These are phyloP conservation scores for Termitomyces eurrhizus DNA, from an alignment of 768 basidiomycete genomes.

Conservation along the genomic window DNA sequence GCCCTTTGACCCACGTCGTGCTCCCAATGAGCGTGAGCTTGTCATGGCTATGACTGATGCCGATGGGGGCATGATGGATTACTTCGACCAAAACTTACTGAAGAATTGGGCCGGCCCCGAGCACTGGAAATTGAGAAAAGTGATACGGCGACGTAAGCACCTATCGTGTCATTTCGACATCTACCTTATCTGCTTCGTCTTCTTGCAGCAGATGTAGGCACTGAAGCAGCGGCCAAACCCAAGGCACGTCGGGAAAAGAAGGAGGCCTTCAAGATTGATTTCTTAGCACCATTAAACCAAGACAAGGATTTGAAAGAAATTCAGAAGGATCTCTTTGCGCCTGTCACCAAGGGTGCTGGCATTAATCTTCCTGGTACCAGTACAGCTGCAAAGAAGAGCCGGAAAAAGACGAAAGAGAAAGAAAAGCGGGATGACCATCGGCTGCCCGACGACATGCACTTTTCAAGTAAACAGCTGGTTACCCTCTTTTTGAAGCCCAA, in stretches of 20 bases:
- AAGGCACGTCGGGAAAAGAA: conserved; percentile 66
- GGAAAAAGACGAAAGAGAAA: conserved; percentile 47
- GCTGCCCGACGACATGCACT: conserved; percentile 97
- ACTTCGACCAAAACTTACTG: conserved; percentile 81
- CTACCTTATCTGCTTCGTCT: not conserved
- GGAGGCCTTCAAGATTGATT: conserved; percentile 81
- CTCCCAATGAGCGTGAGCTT: conserved; percentile 73
- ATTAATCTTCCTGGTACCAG: conserved; percentile 65
- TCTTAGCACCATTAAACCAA: conserved; percentile 50
- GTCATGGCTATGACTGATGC: conserved; percentile 79
- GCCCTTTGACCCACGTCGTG: conserved; percentile 83
- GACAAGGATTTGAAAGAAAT: conserved; percentile 59
- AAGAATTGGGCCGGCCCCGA: conserved; percentile 99
- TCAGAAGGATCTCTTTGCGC: conserved; percentile 72
- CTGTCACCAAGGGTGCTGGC: conserved; percentile 64
- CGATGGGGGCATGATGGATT: conserved; percentile 68
- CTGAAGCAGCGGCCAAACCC: conserved; percentile 45
- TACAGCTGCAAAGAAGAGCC: conserved; percentile 37
- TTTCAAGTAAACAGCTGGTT: conserved; percentile 85
- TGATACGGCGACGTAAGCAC: conserved; percentile 72
- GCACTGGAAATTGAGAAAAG: conserved; percentile 92
- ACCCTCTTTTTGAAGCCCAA: conserved; percentile 95
- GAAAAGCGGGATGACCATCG: conserved; percentile 73
- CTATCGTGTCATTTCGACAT: conserved; percentile 1
- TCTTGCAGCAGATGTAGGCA: conserved; percentile 28